These are phyloP conservation scores for Acanthamoeba divionensis DNA, from an alignment of 208 protist species.

Conservation along the genomic window DNA sequence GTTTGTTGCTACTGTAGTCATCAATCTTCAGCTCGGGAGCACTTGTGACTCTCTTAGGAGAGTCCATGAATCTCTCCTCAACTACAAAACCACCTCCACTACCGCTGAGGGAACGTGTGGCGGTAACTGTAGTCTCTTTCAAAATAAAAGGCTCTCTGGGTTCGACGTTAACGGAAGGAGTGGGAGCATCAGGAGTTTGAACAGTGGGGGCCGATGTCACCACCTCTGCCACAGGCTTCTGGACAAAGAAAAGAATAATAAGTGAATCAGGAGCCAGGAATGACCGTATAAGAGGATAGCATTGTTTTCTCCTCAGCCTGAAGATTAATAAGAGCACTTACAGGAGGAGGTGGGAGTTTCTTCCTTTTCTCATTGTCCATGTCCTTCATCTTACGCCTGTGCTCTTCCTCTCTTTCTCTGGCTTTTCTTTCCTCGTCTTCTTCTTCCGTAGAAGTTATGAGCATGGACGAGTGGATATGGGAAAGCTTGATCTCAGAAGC, in stretches of 20 bases:
- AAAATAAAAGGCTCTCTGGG: not conserved
- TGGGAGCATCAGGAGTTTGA: not conserved
- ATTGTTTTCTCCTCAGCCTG: not conserved
- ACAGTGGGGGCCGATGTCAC: not conserved
- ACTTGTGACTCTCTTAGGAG: not conserved
- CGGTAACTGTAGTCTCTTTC: not conserved
- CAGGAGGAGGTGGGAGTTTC: not conserved
- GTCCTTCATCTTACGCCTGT: not conserved
- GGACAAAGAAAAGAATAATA: not conserved
- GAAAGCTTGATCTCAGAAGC: no score
- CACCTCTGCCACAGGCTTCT: not conserved
- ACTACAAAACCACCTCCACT: not conserved
- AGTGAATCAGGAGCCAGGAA: not conserved
- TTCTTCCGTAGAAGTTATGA: no score
- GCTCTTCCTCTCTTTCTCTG: not conserved
- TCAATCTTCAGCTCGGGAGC: not conserved
- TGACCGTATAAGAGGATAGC: not conserved
- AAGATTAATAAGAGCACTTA: not conserved
- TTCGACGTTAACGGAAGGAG: not conserved
- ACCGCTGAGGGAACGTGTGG: not conserved
- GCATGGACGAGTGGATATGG: no score
- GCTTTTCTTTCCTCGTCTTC: not conserved
- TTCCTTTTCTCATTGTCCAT: not conserved
- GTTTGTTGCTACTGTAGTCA: not conserved
- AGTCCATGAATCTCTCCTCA: not conserved